These are phyloP conservation scores for Fusarium mexicanum DNA, from an alignment of 2,329 filamentous ascomycete species.

Conservation along the genomic window DNA sequence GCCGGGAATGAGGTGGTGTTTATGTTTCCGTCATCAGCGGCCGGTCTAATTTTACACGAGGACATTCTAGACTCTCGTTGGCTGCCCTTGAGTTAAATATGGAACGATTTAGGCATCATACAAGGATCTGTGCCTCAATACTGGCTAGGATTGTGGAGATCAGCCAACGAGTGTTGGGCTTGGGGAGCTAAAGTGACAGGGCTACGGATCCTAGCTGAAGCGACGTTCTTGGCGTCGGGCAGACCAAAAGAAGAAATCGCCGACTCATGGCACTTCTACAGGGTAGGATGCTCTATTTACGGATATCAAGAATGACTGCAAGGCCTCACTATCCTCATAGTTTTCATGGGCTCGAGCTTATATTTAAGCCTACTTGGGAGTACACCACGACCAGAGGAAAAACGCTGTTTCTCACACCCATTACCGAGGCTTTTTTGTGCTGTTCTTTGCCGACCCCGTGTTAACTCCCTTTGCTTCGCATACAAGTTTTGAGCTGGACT, in stretches of 20 bases:
- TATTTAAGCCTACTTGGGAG: not conserved
- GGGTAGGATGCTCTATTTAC: not conserved
- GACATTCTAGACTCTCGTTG: not conserved
- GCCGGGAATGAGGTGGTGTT: conserved; percentile 9
- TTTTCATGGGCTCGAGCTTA: not conserved
- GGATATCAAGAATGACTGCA: too few relatives aligned
- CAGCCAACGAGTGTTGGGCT: not conserved
- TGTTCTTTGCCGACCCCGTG: too few relatives aligned
- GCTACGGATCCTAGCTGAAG: conserved; percentile 12
- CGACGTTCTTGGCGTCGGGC: not conserved
- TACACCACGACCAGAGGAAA: too few relatives aligned
- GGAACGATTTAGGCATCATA: conserved; percentile 15
- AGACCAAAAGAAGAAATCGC: not conserved
- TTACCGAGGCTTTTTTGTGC: too few relatives aligned
- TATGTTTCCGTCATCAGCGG: conserved; percentile 4
- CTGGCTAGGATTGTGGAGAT: not conserved
- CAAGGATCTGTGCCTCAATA: conserved; percentile 7
- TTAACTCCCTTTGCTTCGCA: too few relatives aligned
- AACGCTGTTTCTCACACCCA: too few relatives aligned
- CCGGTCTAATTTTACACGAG: not conserved
- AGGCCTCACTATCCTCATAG: not conserved
- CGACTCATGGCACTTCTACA: not conserved
- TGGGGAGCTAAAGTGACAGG: not conserved
- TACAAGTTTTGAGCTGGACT: too few relatives aligned
- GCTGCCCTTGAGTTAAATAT: not conserved